Conservation (phyloP, 2,329 filamentous ascomycete species). For the Hortaea werneckii region DNA sequence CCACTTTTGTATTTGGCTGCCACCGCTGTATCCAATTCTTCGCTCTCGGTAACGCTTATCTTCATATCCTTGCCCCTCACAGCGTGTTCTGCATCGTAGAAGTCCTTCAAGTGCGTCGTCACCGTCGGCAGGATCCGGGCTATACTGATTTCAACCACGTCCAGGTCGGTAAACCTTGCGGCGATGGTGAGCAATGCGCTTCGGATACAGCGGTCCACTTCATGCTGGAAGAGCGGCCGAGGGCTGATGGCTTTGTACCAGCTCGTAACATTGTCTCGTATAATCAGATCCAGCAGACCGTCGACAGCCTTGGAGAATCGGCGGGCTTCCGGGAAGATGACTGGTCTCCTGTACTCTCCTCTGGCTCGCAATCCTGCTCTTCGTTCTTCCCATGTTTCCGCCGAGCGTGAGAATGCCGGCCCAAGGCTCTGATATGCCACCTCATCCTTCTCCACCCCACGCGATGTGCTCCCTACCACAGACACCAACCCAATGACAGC, state of each 20-base stretch:
- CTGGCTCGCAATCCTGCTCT: slow-evolving; percentile 54
- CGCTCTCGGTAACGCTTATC: slow-evolving; percentile 84
- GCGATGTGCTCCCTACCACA: slow-evolving; percentile 53
- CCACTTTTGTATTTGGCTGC: slow-evolving; percentile 89
- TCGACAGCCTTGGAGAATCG: slow-evolving; percentile 73
- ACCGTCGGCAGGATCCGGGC: slow-evolving; percentile 77
- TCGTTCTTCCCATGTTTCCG: slow-evolving; percentile 58
- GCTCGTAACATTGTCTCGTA: slow-evolving; percentile 73
- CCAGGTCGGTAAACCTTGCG: slow-evolving; percentile 62
- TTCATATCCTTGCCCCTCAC: slow-evolving; percentile 83
- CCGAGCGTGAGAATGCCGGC: slow-evolving; percentile 17
- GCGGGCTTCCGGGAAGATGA: slow-evolving; percentile 66
- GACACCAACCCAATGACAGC: slow-evolving; percentile 47
- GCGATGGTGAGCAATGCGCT: slow-evolving; percentile 60
- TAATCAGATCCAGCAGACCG: slow-evolving; percentile 62
- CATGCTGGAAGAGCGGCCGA: slow-evolving; percentile 69
- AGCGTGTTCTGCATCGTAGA: slow-evolving; percentile 77
- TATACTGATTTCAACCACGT: slow-evolving; percentile 74
- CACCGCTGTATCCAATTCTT: slow-evolving; percentile 90
- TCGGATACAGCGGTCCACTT: slow-evolving; percentile 74
- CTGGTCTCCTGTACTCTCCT: slow-evolving; percentile 55
- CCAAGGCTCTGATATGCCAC: slow-evolving; percentile 10
- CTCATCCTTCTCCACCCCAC: slow-evolving; percentile 32
- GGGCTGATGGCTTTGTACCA: slow-evolving; percentile 86
- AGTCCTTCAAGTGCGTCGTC: slow-evolving; percentile 80